Evolutionary conservation across 805 yeast genomes (phyloP), one percentile per base, ranked within the genome.

Genomic region (Metschnikowia borealis): DNA sequence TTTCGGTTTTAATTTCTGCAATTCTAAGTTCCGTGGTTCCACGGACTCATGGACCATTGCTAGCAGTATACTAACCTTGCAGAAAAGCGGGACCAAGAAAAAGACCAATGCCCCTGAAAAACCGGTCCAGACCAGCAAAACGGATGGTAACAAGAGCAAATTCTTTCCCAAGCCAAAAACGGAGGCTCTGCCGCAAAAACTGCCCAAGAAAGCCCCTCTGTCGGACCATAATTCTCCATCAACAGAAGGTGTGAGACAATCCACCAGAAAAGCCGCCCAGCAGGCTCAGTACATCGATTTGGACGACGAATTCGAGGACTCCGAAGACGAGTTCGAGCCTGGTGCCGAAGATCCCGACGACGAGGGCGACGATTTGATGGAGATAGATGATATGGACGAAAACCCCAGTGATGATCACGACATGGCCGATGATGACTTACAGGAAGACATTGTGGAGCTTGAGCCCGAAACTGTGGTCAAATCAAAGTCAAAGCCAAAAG

Each of bases 321-420:
- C 62, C 10, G 68, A 60, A 23, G 64, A 58, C 23, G 65, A 63
- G 5, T 60, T 61, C 47, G 45, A 60, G 34, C 62, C 63, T 5
- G 55, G 46, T 13, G 64, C 54, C n/a, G 57, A 57, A 4, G 54
- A 50, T 3, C 56, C 46, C 3, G 59, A 54, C 6, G 56, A 50
- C 6, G 38, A 47, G 13, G 46, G 29, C 17, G 58, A 49, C 11
- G 59, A 47, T 6, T 21, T 17, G 39, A 35, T 44, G 33, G 39
- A 44, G 13, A 15, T 44, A 2, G 62, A 61, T 35, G 62, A 48
- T 8, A 61, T 49, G 14, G 64, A 58, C 15, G 63, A 46, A 32
- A 50, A 26, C 5, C 29, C 38, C 15, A 44, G 20, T 33, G 50
- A 50, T 23, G 48, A 40, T 14, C 40, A 38, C 10, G 52, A 39